phyloP scores from a whole-genome alignment of 768 basidiomycete species.

The Pleurotus ostreatus region DNA sequence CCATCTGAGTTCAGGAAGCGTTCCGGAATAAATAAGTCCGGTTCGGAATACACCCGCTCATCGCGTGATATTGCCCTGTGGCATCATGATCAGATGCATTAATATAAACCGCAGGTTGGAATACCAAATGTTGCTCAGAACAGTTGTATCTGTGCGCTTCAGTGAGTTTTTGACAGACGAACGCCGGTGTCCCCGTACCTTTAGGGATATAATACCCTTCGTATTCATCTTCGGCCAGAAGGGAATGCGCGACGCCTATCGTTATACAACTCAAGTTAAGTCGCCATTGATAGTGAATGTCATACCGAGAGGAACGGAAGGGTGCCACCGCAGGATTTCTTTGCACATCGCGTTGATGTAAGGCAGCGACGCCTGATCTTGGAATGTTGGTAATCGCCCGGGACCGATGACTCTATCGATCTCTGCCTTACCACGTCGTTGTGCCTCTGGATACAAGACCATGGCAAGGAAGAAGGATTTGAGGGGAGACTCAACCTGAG shows the following conservation, averaged over 20 bases:
- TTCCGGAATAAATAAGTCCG: conserved; percentile 1
- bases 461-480: conserved; percentile 14
- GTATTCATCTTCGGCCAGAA: conserved; percentile 1
- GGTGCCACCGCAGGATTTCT: conserved; percentile 18
- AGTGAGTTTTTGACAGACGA: not conserved
- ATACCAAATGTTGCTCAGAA: conserved; percentile 3
- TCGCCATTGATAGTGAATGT: not conserved
- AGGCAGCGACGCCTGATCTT: conserved; percentile 9
- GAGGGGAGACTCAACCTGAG: conserved; percentile 2
- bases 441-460: conserved; percentile 14
- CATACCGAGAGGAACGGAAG: conserved; percentile 16
- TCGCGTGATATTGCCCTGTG: conserved; percentile 1
- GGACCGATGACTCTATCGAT: conserved; percentile 18
- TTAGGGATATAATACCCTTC: conserved; percentile 4
- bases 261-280: not conserved
- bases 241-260: conserved; percentile 1
- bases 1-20: conserved; percentile 5
- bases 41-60: not conserved
- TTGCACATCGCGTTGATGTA: conserved; percentile 13
- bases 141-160: conserved; percentile 2
- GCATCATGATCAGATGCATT: not conserved
- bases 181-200: not conserved
- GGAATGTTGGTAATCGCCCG: conserved; percentile 14
- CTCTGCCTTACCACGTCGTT: conserved; percentile 15
- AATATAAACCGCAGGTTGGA: not conserved